Conservation (phyloP, 2,329 filamentous ascomycete species). For the Pestalotiopsis sp. region DNA sequence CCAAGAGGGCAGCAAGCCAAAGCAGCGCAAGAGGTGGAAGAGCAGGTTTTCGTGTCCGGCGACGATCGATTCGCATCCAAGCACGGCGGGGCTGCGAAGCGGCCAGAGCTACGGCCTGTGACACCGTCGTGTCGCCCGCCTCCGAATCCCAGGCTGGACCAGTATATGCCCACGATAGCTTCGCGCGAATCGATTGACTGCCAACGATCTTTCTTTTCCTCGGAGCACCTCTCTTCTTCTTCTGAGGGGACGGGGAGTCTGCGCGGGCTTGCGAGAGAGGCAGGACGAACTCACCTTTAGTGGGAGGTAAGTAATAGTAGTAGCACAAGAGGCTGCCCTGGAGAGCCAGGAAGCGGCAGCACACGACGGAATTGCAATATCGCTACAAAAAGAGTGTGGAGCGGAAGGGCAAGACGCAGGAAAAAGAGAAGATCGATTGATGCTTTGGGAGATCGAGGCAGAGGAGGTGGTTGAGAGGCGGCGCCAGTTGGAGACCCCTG, state of each 20-base stretch:
- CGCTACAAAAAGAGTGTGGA: constrained; percentile 43
- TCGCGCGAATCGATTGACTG: constrained; percentile 17
- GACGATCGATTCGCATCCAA: constrained; percentile 3
- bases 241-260: not conserved
- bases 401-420: constrained; percentile 39
- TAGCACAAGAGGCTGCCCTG: constrained; percentile 44
- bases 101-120: constrained; percentile 19
- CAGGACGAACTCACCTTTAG: constrained; percentile 32
- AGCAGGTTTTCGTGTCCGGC: constrained; percentile 4
- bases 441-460: constrained; percentile 12
- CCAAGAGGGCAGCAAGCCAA: not conserved
- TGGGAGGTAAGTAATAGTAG: constrained; percentile 35
- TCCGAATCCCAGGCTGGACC: not conserved
- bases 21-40: constrained; percentile 1
- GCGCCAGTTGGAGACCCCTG: constrained; percentile 14
- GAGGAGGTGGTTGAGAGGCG: constrained; percentile 14
- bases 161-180: not conserved
- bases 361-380: constrained; percentile 24
- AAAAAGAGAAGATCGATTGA: constrained; percentile 33
- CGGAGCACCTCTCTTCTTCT: not conserved
- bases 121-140: constrained; percentile 20
- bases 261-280: not conserved
- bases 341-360: constrained; percentile 48
- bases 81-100: constrained; percentile 16
- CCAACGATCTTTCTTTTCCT: constrained; percentile 7